Evolutionary conservation across 371 early-diverging fungal species (phyloP), one percentile per base, ranked within the genome.

Genomic region (Syncephalastrum contaminatum): DNA sequence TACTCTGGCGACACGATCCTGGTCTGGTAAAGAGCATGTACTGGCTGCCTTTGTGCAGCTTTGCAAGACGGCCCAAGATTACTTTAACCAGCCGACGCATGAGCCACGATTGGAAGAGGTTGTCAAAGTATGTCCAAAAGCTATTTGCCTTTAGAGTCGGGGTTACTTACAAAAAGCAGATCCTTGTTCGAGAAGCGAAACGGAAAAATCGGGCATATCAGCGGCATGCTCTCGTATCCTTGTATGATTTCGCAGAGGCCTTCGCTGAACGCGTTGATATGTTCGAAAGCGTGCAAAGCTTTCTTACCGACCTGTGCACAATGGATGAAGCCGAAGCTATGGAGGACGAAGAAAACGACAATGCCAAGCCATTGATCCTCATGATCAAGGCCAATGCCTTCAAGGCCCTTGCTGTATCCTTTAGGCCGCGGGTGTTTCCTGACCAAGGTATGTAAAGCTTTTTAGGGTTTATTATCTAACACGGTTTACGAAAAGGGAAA

Each of bases 21-120:
- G 94, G 94, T 86, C 85, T 2, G 96, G 95, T 27, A 96, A 94
- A 64, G 95, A 94, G 57, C 73, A 78, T 20, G 85, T 94, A 4
- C 70, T 94, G 21, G 87, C 86, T 42, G 82, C 90, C 4, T 77
- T 94, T 58, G 83, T 83, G 1, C 72, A 74, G 14, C 63, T 89
- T 1, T 78, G 82, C 15, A 64, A 86, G 8, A 82, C 82, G 0
- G 69, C 82, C 45, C 84, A 83, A 48, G 73, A 56, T 0, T 81
- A 66, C 63, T 81, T 84, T 60, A 67, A 51, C 1, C 41, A 27
- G 10, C 44, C 59, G 2, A 66, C 59, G 14, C 59, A 56, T 18
- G 66, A 64, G 12, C 66, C 66, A 10, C 56, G 63, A 20, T 56
- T 84, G 4, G 72, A 69, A 0, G 76, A 80, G 15, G 75, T 84